phyloP scores from a whole-genome alignment of 805 yeast genomes.

The Saccharomycopsis fermentans region DNA sequence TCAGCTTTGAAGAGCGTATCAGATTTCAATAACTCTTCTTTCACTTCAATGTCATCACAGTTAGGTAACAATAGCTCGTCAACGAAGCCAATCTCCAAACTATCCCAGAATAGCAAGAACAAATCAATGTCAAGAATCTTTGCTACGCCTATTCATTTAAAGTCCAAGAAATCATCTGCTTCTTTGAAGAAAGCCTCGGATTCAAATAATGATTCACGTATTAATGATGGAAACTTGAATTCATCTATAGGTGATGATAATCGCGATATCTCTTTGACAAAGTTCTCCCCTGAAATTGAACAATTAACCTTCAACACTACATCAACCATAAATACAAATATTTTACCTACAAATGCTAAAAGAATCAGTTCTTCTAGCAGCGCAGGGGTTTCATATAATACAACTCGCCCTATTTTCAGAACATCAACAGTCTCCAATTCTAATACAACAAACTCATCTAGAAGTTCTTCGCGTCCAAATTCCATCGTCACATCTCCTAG shows the following conservation, averaged over 20 bases:
- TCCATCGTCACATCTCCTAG: neutral
- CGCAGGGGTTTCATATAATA: neutral
- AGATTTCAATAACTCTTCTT: neutral
- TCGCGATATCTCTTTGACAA: constrained; percentile 15
- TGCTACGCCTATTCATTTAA: neutral
- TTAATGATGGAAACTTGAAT: neutral
- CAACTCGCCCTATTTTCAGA: neutral
- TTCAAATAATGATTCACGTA: neutral
- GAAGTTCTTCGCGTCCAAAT: neutral
- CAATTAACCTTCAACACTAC: neutral
- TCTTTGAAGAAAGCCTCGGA: neutral
- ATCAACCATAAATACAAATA: neutral
- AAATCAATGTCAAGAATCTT: neutral
- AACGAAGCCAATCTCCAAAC: neutral
- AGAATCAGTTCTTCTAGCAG: neutral
- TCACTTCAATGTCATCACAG: neutral
- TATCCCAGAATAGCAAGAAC: neutral
- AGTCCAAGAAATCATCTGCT: neutral
- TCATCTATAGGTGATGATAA: neutral
- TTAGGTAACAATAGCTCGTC: neutral
- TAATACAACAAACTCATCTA: neutral
- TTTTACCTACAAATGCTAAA: neutral
- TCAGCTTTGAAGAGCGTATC: neutral
- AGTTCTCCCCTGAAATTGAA: constrained; percentile 16
- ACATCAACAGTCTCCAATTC: neutral